A percentile compares a stretch with the other conserved stretches of the same genome.
These are phyloP conservation scores for Hypoxylon sp. DNA, from an alignment of 2,329 filamentous ascomycete species.

Conservation along the genomic window DNA sequence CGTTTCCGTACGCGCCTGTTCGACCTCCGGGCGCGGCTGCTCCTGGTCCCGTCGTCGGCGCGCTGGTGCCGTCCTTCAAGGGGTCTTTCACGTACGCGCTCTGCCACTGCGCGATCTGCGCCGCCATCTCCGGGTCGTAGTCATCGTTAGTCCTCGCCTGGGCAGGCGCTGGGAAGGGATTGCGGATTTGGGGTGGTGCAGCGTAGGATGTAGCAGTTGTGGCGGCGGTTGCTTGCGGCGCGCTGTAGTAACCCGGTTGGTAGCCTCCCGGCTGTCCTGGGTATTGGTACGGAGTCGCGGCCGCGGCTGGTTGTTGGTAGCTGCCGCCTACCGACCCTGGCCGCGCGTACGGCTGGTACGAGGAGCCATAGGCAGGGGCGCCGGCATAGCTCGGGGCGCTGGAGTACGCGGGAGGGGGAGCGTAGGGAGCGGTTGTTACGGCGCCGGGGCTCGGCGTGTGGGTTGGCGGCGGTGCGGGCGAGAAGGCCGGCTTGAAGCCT, in stretches of 20 bases:
- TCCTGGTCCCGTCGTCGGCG: slow-evolving; percentile 36
- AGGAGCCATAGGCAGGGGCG: slow-evolving; percentile 48
- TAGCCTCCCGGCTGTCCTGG: slow-evolving; percentile 51
- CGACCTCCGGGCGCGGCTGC: slow-evolving; percentile 19
- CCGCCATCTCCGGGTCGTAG: slow-evolving; percentile 85
- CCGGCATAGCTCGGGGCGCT: slow-evolving; percentile 50
- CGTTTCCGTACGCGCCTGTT: slow-evolving; percentile 50
- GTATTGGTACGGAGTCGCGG: slow-evolving; percentile 51
- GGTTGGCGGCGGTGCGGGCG: slow-evolving; percentile 55
- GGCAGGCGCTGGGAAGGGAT: slow-evolving; percentile 81
- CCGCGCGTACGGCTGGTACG: slow-evolving; percentile 58
- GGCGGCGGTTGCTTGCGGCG: slow-evolving; percentile 53
- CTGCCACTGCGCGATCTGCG: slow-evolving; percentile 95
- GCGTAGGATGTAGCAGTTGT: slow-evolving; percentile 61
- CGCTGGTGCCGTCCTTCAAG: slow-evolving; percentile 65
- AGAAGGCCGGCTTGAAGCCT: slow-evolving; percentile 69
- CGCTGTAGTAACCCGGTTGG: slow-evolving; percentile 56
- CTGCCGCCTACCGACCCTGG: slow-evolving; percentile 44
- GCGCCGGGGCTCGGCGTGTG: slow-evolving; percentile 53
- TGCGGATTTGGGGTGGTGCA: slow-evolving; percentile 78
- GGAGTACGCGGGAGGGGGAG: slow-evolving; percentile 58
- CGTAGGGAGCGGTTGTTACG: slow-evolving; percentile 52
- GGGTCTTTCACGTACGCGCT: slow-evolving; percentile 79
- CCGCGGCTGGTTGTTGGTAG: slow-evolving; percentile 27
- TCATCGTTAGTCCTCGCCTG: slow-evolving; percentile 59